A percentile compares a stretch with the other conserved stretches of the same genome.
Evolutionary conservation across 108 stramenopile genomes (phyloP).

Genomic region (Licmophora abbreviata): DNA sequence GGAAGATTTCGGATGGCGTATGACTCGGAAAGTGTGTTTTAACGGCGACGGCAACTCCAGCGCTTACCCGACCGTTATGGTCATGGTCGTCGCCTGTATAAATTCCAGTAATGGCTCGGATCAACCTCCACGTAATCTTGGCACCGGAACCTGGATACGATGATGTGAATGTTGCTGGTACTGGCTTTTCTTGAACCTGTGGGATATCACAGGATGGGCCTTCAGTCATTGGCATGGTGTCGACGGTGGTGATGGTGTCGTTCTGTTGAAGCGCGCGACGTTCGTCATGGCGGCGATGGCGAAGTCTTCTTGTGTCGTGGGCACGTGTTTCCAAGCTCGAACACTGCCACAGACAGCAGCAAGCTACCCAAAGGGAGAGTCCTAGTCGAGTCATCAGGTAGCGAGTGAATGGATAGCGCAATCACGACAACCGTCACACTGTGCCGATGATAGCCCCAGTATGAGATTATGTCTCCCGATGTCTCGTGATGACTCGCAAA

Average conservation of each 20-base stretch:
- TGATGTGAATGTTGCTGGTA: constrained; percentile 10
- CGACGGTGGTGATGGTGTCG: background rate
- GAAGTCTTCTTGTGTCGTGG: background rate
- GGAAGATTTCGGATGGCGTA: constrained; percentile 1
- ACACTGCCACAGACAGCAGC: background rate
- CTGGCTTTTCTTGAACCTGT: background rate
- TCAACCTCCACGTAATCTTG: constrained; percentile 18
- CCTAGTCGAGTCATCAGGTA: too few relatives aligned
- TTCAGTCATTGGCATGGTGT: background rate
- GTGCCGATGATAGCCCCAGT: too few relatives aligned
- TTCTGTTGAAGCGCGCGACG: background rate
- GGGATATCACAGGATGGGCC: background rate
- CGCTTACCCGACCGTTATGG: constrained; percentile 8
- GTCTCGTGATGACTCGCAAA: too few relatives aligned
- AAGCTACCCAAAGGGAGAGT: background rate
- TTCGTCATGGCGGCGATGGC: background rate
- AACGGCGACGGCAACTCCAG: constrained; percentile 10
- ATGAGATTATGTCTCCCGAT: too few relatives aligned
- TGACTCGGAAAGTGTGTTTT: constrained; percentile 33
- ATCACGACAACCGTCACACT: too few relatives aligned
- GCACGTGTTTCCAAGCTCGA: background rate
- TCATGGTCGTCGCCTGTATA: constrained; percentile 22
- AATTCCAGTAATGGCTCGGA: constrained; percentile 17
- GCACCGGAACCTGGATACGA: constrained; percentile 32
- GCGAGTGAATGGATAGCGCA: too few relatives aligned